Evolutionary conservation across 1,284 basidiomycete genomes (phyloP), one percentile per base, ranked within the genome.

Genomic region (Sanghuangporus sanghuang): DNA sequence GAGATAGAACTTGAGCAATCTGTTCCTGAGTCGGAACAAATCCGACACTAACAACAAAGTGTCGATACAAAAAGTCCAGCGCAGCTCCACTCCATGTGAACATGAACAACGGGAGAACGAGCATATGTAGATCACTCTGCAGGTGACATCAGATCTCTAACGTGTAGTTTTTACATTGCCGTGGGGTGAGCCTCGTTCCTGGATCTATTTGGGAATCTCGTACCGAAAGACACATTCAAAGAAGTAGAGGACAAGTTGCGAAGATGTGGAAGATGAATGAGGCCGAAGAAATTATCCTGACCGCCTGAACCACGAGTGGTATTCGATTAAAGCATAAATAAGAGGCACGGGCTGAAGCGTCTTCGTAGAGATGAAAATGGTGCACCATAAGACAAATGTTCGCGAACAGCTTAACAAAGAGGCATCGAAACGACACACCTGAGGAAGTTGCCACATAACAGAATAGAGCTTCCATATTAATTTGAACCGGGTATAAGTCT

Each of bases 41-140:
- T 32, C 27, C 27, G 5, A 32, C 27, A 32, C 27, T 32, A 0
- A 6, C 11, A 11, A 42, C n/a, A n/a, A 12, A 49, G 5, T 27
- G 11, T 35, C 52, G 52, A 32, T n/a, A 2, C 23, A 36, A 27
- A n/a, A 53, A 23, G 48, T 7, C 27, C n/a, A 12, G 9, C 27
- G 23, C n/a, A 35, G 52, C 52, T 53, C 52, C 52, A 53, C 52
- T 53, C 52, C 52, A 36, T 53, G 52, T 53, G 52, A 27, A n/a
- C 52, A 35, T 21, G 9, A 6, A 35, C 21, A 35, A 35, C 7
- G 8, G 23, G 12, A n/a, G 21, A 23, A 14, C 32, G 18, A 23
- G 52, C 52, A 53, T 23, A 53, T 27, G 32, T 9, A 35, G n/a
- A 7, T 53, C 21, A 53, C 6, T n/a, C 6, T 9, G 32, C 9